Evolutionary conservation across 1,139 yeast genomes (phyloP).

Genomic region (Wickerhamomyces sp.): DNA sequence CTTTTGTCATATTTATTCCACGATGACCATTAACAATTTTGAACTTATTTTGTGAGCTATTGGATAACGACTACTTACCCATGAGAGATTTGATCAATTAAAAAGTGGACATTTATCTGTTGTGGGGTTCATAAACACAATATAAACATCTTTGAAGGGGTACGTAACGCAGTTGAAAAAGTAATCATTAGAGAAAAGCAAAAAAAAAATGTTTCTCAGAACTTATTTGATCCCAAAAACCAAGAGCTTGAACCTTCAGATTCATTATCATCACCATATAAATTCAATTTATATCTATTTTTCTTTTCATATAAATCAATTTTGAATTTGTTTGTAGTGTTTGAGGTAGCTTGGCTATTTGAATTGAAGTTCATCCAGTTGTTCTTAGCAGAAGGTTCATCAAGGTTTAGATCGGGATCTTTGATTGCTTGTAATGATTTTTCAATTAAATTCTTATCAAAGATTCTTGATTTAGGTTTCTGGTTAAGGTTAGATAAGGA

Average conservation of each 20-base stretch:
- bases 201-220: too few species aligned
- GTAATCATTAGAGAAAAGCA: too few species aligned
- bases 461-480: constrained; percentile 8
- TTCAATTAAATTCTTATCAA: constrained; percentile 22
- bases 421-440: constrained; percentile 15
- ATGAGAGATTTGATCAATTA: too few species aligned
- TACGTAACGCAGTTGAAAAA: too few species aligned
- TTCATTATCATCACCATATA: constrained; percentile 19
- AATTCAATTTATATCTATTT: constrained; percentile 17
- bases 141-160: too few species aligned
- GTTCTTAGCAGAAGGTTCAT: neutral
- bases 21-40: neutral
- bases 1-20: neutral
- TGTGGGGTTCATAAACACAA: too few species aligned
- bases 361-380: constrained; percentile 12
- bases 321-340: constrained; percentile 13
- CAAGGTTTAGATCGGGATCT: too few species aligned
- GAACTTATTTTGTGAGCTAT: too few species aligned
- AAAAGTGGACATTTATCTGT: too few species aligned
- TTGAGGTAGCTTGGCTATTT: neutral
- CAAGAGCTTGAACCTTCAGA: constrained; percentile 5
- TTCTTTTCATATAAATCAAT: constrained; percentile 23
- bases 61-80: too few species aligned
- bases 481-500: neutral
- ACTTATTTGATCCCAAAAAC: constrained; percentile 22